Evolutionary conservation across 2,329 filamentous ascomycete genomes (phyloP), one percentile per base, ranked within the genome.

Genomic region (Monilinia fructigena): DNA sequence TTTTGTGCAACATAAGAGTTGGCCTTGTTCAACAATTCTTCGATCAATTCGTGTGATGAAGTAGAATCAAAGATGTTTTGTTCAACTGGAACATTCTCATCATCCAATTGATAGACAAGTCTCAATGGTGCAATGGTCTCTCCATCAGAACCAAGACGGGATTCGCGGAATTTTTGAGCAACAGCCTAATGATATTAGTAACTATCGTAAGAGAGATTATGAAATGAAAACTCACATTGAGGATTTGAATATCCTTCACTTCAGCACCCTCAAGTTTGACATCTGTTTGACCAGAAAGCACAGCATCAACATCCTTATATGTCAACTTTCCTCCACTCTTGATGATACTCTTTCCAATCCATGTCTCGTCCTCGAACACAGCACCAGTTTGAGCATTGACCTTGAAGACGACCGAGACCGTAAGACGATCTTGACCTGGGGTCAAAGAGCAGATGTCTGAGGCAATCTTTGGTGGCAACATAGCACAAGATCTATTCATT

Each of bases 21-120:
- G 67, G 92, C 91, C 82, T 96, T 96, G 83, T 97, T 91, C 80
- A 92, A 89, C 63, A 99, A 83, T 81, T 99, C 95, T 78, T 99
- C 95, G 55, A 97, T 92, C 70, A 98, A 86, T 80, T 98, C 94
- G 70, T 96, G 92, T 3, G 93, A 92, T 12, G 89, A 83, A 16
- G 92, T 92, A 40, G 92, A 94, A 77, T 97, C 89, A 75, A 98
- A 99, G 70, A 99, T 91, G 80, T 98, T 99, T 77, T 92, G 87
- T 80, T 97, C 93, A 52, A 98, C 93, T 2, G 94, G 95, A 63
- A 97, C 92, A 78, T 98, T 98, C 82, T 99, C 95, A 73, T 99
- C 95, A 73, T 99, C 95, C 52, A 98, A 85, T 79, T 97, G 93
- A 79, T 97, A 93, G 69, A 98, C 82, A 56, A 99, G 85, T 66